Evolutionary conservation across 2,329 filamentous ascomycete genomes (phyloP).

Genomic region (Scedosporium apiospermum): DNA sequence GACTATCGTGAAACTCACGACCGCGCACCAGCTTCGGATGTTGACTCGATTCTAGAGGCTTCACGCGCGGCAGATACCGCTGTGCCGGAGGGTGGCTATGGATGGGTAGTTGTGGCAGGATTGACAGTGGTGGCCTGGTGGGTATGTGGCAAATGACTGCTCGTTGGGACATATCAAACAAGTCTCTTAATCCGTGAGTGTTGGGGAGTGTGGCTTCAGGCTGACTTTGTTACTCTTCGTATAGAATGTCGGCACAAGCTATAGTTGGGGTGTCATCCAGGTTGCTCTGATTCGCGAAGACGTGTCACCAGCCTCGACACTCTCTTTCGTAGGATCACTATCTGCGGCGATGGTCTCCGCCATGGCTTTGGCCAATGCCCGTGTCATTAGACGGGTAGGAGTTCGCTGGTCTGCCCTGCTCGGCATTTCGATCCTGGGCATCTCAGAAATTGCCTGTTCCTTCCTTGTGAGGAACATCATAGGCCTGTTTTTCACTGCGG

Average conservation of each 20-base stretch:
- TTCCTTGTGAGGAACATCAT: too few relatives aligned
- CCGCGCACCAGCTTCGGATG: neutral
- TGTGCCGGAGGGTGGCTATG: constrained; percentile 45
- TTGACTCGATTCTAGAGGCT: constrained; percentile 23
- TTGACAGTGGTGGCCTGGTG: constrained; percentile 45
- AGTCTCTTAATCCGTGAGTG: too few relatives aligned
- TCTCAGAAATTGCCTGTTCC: too few relatives aligned
- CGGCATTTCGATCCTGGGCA: too few relatives aligned
- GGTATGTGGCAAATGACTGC: constrained; percentile 18
- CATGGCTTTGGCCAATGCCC: too few relatives aligned
- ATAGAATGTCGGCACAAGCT: constrained; percentile 36
- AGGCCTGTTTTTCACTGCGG: too few relatives aligned
- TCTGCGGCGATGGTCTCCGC: constrained; percentile 23
- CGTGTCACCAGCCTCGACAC: constrained; percentile 37
- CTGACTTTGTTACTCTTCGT: too few relatives aligned
- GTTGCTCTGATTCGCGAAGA: constrained; percentile 39
- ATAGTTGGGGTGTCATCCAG: constrained; percentile 54
- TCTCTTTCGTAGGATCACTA: constrained; percentile 50
- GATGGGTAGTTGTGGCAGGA: constrained; percentile 42
- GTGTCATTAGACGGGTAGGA: too few relatives aligned
- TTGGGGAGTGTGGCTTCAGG: too few relatives aligned
- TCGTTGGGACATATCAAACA: too few relatives aligned
- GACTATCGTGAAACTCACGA: too few relatives aligned
- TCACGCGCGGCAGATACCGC: constrained; percentile 33
- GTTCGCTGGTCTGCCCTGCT: too few relatives aligned